Percentiles rank a stretch among this genome's conserved stretches.
Evolutionary conservation across 352 stramenopile species (phyloP).

Genomic region (Globisporangium iwayamae): DNA sequence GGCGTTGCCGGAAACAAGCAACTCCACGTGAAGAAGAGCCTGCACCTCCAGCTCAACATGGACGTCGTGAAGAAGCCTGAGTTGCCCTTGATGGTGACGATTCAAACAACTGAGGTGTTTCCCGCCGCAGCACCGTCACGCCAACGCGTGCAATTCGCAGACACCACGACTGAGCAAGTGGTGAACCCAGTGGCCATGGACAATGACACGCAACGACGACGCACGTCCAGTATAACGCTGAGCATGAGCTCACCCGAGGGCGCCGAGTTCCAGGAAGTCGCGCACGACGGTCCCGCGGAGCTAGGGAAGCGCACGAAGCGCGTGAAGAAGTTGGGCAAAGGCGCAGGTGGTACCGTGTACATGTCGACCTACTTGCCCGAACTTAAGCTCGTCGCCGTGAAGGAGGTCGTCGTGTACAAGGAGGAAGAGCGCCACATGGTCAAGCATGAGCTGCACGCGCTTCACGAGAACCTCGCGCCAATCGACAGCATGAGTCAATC

Average conservation of each 20-base stretch:
- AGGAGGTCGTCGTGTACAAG: slow-evolving; percentile 83
- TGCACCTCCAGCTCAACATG: slow-evolving; percentile 57
- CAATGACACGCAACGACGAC: slow-evolving; percentile 19
- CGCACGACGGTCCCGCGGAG: slow-evolving; percentile 62
- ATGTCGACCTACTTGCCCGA: slow-evolving; percentile 79
- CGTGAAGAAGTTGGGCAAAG: slow-evolving; percentile 72
- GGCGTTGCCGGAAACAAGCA: slow-evolving; percentile 5
- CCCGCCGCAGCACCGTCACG: background rate
- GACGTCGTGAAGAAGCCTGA: slow-evolving; percentile 28
- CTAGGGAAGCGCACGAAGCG: slow-evolving; percentile 61
- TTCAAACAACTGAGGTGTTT: slow-evolving; percentile 3
- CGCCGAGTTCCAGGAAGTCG: slow-evolving; percentile 72
- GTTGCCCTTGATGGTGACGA: slow-evolving; percentile 38
- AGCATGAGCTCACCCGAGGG: slow-evolving; percentile 60
- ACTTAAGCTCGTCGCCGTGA: slow-evolving; percentile 84
- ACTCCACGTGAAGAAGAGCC: slow-evolving; percentile 39
- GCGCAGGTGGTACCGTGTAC: slow-evolving; percentile 81
- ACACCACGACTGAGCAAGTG: background rate
- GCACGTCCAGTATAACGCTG: slow-evolving; percentile 52
- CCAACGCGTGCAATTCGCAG: slow-evolving; percentile 13
- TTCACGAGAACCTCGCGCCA: slow-evolving; percentile 79
- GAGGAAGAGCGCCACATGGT: slow-evolving; percentile 79
- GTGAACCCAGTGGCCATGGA: background rate
- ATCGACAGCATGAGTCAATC: slow-evolving; percentile 27
- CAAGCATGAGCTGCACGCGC: slow-evolving; percentile 81